Evolutionary conservation across 768 basidiomycete genomes (phyloP), one percentile per base, ranked within the genome.

Genomic region (Austroboletus festivus): DNA sequence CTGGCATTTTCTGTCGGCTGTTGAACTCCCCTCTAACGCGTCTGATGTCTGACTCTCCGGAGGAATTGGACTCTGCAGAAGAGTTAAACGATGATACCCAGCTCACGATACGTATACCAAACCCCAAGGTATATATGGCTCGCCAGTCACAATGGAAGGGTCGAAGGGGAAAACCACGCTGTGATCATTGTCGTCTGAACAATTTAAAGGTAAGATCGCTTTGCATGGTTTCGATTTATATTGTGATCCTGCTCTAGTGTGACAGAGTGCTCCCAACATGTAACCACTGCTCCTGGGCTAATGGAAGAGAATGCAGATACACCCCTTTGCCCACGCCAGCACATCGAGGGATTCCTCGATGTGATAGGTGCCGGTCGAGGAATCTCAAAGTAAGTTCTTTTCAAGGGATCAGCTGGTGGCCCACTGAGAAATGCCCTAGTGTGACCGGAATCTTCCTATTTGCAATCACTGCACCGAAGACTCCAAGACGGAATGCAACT

Each of bases 91-190:
- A 76, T 63, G 78, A 80, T 60, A 70, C 70, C 42, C 78, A 77
- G 51, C 71, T 84, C 55, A 82, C 76, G 40, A 83, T 85, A 57
- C 74, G 78, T 50, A 85, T 85, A 55, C 83, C 83, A 3, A 84
- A 83, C 58, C 79, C 80, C 30, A 82, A 80, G 69, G 73, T 79
- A 44, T 84, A 78, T 65, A 77, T 81, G 78, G 81, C 77, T 59
- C 81, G 78, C 51, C 82, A 82, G 63, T 86, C 83, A 35, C 80
- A 81, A 47, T 86, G 85, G 85, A 83, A 85, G 53, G 83, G 84
- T 49, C 77, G 83, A 50, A 74, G 85, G 68, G 85, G 85, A 44
- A 86, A 86, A 60, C 83, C 85, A 55, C 75, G 85, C 42, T 86
- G 85, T 58, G 85, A 86, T 68, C 78, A 83, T 56, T 86, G 85